A percentile compares a stretch with the other conserved stretches of the same genome.
phyloP scores from a whole-genome alignment of 768 basidiomycete species.

The Phanerodontia chrysosporium region DNA sequence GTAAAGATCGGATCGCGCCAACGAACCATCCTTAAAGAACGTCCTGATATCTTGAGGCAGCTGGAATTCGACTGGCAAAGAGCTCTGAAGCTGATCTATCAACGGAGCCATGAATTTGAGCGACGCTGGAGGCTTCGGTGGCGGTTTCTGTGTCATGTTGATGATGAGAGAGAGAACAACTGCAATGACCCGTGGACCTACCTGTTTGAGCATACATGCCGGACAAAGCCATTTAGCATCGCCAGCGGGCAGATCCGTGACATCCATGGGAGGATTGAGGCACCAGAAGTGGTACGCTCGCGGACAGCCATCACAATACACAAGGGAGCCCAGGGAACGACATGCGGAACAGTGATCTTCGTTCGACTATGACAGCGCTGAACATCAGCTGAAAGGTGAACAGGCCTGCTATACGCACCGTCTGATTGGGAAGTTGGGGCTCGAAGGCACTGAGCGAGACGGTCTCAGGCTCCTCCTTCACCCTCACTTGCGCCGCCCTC shows the following conservation, averaged over 20 bases:
- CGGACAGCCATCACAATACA: slow-evolving; percentile 98
- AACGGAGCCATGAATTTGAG: slow-evolving; percentile 58
- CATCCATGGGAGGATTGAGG: slow-evolving; percentile 91
- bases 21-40: slow-evolving; percentile 82
- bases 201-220: slow-evolving; percentile 62
- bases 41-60: slow-evolving; percentile 80
- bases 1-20: background rate
- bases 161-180: slow-evolving; percentile 8
- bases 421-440: slow-evolving; percentile 21
- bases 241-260: slow-evolving; percentile 80
- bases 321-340: slow-evolving; percentile 74
- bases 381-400: background rate
- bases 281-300: slow-evolving; percentile 95
- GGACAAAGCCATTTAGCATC: slow-evolving; percentile 74
- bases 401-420: slow-evolving; percentile 28
- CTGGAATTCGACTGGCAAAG: slow-evolving; percentile 77
- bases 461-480: slow-evolving; percentile 43
- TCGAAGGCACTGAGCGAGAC: slow-evolving; percentile 35
- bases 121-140: slow-evolving; percentile 60
- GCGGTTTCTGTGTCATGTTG: slow-evolving; percentile 50
- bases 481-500: slow-evolving; percentile 29
- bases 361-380: slow-evolving; percentile 40
- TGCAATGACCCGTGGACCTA: slow-evolving; percentile 25
- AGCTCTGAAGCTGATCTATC: slow-evolving; percentile 61
- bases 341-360: slow-evolving; percentile 87